Conservation (phyloP, 192 early-diverging fungal species). For the Linnemannia exigua region DNA sequence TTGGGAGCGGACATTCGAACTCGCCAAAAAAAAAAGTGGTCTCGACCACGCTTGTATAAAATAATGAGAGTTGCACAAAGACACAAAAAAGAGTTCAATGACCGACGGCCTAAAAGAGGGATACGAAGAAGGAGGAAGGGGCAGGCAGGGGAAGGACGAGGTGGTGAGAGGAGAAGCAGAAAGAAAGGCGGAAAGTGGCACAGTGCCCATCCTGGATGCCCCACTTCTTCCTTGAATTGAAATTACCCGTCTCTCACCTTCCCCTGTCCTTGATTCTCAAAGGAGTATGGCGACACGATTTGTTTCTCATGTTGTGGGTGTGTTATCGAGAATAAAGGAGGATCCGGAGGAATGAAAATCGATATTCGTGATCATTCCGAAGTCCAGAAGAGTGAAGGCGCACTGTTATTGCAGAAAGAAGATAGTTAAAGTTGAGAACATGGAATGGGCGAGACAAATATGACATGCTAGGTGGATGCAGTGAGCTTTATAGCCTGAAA, state of each 20-base stretch:
- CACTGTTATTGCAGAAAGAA: neutral
- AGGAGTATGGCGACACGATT: neutral
- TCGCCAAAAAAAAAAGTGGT: neutral
- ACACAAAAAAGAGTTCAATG: neutral
- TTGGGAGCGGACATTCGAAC: neutral
- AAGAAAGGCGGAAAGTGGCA: neutral
- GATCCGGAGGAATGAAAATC: neutral
- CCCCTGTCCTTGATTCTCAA: neutral
- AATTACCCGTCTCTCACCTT: neutral
- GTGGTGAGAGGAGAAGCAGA: neutral
- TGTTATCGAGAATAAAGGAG: neutral
- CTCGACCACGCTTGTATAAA: neutral
- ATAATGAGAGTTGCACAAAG: neutral
- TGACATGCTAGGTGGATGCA: neutral
- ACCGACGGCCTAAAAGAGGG: constrained; percentile 4
- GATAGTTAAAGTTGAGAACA: neutral
- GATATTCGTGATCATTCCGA: neutral
- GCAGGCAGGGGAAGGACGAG: neutral
- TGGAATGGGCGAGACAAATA: neutral
- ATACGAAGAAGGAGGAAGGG: neutral
- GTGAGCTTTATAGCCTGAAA: neutral
- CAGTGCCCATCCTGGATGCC: neutral
- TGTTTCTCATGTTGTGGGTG: neutral
- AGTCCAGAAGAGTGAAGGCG: no score
- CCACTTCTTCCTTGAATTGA: neutral